phyloP scores from a whole-genome alignment of 768 basidiomycete species.

The Leucocoprinus sp. region DNA sequence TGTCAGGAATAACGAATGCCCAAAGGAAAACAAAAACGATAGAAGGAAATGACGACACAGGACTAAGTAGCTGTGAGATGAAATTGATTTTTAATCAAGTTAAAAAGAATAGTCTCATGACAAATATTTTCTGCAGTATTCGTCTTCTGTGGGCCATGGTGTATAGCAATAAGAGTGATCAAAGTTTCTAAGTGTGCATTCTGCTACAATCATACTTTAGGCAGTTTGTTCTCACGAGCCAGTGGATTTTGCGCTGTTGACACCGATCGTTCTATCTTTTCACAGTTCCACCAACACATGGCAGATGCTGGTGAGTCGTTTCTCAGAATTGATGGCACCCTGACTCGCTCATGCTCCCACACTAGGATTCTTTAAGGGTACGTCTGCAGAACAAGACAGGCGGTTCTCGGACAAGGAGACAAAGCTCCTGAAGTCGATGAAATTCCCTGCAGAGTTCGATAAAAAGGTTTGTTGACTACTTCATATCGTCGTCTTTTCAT shows the following conservation, averaged over 20 bases:
- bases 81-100: too few species aligned
- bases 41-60: too few species aligned
- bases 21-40: too few species aligned
- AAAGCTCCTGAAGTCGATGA: conserved; percentile 80
- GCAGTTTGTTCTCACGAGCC: conserved; percentile 4
- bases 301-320: conserved; percentile 14
- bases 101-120: too few species aligned
- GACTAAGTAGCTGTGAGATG: too few species aligned
- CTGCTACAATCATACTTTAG: too few species aligned
- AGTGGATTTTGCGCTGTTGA: not conserved
- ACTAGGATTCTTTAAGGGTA: conserved; percentile 83
- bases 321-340: not conserved
- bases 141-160: too few species aligned
- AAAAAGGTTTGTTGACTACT: conserved; percentile 53
- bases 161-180: too few species aligned
- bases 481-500: not conserved
- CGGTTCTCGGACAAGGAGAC: conserved; percentile 94
- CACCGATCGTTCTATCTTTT: not conserved
- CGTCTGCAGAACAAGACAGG: conserved; percentile 83
- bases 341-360: conserved; percentile 6
- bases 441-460: conserved; percentile 85
- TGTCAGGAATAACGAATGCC: too few species aligned
- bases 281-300: conserved; percentile 8
- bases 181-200: too few species aligned
- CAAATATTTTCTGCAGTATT: too few species aligned